Evolutionary conservation across 305 asterid genomes (phyloP), one percentile per base, ranked within the genome.

Genomic region (Lippia alba): DNA sequence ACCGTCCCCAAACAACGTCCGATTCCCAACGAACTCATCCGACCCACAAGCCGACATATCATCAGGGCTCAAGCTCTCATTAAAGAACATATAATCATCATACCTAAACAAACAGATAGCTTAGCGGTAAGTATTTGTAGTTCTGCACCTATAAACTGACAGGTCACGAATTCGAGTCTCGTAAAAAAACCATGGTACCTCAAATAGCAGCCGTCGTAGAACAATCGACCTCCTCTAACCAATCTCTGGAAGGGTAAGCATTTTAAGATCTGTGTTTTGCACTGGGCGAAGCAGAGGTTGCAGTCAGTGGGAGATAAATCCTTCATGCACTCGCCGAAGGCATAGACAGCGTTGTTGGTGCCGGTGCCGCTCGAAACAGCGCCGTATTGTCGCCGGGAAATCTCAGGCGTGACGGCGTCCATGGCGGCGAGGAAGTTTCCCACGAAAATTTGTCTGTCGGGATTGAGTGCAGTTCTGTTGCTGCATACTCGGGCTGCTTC

Each of bases 321-420:
- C 66, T 82, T 85, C 85, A 85, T 82, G 62, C 94, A 87, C 81
- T 85, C 85, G 5, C 89, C 94, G 56, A 74, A 81, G 6, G 89
- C 80, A 57, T 85, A 83, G 11, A 87, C 91, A 8, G 84, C 82
- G 39, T 71, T 68, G 61, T 83, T 82, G 30, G 30, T 24, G 1
- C 86, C 89, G 11, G 79, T 73, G 5, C 89, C 91, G 46, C 75
- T 80, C 4, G 72, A 16, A 0, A 77, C 83, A 4, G 20, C 76
- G 14, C 89, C 91, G 64, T 73, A 80, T 18, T 78, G 60, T 49
- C 67, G 74, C 10, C 75, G 30, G 2, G 70, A 11, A 3, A 87
- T 49, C 18, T 60, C 67, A 6, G 79, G 79, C 0, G 86, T 66
- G 5, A 87, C 17, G 2, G 87, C 59, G 63, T 77, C 85, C 89